These are phyloP conservation scores for Trametes meyenii DNA, from an alignment of 768 basidiomycete species.

Conservation along the genomic window DNA sequence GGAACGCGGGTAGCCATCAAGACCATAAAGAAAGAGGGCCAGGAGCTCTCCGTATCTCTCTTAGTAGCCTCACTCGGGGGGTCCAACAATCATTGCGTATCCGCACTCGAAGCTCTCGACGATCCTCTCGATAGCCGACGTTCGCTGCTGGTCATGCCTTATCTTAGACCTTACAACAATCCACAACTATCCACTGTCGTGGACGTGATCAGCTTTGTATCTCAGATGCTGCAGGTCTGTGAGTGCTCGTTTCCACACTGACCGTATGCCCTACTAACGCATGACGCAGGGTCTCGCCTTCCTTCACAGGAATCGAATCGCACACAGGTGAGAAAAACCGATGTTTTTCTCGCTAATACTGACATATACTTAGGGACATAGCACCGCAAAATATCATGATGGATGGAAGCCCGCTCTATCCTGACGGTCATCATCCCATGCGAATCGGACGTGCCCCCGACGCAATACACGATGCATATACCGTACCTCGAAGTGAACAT, in stretches of 20 bases:
- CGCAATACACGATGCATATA: conserved; percentile 33
- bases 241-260: too few relatives aligned
- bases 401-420: conserved; percentile 24
- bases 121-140: conserved; percentile 9
- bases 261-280: not conserved
- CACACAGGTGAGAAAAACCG: conserved; percentile 18
- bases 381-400: conserved; percentile 26
- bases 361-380: conserved; percentile 13
- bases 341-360: not conserved
- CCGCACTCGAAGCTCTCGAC: conserved; percentile 17
- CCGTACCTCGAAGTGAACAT: conserved; percentile 36
- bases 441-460: conserved; percentile 36
- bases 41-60: not conserved
- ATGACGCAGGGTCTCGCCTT: conserved; percentile 21
- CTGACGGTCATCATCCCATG: conserved; percentile 27
- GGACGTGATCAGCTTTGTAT: conserved; percentile 21
- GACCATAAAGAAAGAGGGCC: not conserved
- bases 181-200: conserved; percentile 13
- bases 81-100: conserved; percentile 24
- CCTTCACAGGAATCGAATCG: conserved; percentile 19
- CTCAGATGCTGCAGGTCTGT: conserved; percentile 9
- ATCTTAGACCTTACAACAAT: conserved; percentile 21
- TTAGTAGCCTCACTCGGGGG: not conserved
- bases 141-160: conserved; percentile 27
- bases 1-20: not conserved